Conservation (phyloP, 768 basidiomycete species). For the Suillus sp. region DNA sequence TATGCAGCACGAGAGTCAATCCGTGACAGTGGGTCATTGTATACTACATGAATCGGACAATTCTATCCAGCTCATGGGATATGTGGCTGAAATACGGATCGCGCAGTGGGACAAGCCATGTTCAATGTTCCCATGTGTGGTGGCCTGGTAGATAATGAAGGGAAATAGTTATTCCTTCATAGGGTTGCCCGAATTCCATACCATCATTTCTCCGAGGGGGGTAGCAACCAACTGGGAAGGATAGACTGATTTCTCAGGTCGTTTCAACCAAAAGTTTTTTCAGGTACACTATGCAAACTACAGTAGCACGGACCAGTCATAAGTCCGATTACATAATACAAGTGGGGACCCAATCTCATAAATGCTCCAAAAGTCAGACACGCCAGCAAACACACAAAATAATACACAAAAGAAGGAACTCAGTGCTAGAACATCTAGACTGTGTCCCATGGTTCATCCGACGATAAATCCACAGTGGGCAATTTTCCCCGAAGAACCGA, state of each 20-base stretch:
- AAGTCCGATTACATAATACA: background rate
- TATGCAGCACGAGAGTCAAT: background rate
- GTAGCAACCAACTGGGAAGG: background rate
- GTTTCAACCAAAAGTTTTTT: background rate
- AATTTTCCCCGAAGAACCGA: background rate
- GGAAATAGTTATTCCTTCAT: background rate
- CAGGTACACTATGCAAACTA: no score
- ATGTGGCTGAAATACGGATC: background rate
- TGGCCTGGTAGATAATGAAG: background rate
- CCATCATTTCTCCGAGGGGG: background rate
- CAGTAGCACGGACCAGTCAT: background rate
- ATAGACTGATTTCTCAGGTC: background rate
- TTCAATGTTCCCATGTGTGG: background rate
- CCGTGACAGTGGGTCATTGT: background rate
- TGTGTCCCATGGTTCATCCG: conserved; percentile 1
- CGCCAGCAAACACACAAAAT: no score
- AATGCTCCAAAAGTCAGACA: background rate
- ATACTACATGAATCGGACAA: background rate
- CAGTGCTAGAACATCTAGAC: background rate
- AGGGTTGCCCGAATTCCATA: background rate
- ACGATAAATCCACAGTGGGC: background rate
- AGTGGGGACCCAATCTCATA: background rate
- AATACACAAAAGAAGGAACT: background rate
- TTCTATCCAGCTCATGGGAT: background rate
- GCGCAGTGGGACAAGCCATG: background rate